phyloP scores from a whole-genome alignment of 768 basidiomycete species.

The Cystoderma amianthinum region DNA sequence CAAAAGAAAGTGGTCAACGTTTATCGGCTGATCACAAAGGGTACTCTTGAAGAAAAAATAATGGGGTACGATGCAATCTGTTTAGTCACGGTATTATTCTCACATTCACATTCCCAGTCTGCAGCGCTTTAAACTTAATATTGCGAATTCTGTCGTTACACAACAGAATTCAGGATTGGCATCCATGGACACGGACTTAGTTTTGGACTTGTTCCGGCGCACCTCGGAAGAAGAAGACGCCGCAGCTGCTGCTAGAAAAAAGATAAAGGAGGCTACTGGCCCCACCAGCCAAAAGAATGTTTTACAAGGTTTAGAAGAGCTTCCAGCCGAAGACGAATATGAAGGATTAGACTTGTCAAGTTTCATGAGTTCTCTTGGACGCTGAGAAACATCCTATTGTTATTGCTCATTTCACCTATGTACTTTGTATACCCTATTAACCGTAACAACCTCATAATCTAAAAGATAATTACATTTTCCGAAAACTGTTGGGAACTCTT shows the following conservation, averaged over 20 bases:
- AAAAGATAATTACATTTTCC: too few species aligned
- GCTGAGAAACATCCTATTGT: constrained; percentile 19
- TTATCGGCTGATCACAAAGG: constrained; percentile 94
- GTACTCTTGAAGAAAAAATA: constrained; percentile 97
- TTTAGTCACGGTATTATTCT: background rate
- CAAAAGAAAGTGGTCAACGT: constrained; percentile 99
- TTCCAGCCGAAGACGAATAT: constrained; percentile 92
- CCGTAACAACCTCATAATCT: too few species aligned
- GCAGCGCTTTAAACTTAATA: constrained; percentile 98
- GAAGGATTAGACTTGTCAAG: constrained; percentile 77
- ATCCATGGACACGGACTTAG: constrained; percentile 97
- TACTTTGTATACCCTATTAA: too few species aligned
- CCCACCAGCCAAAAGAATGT: constrained; percentile 75
- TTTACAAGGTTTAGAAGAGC: constrained; percentile 83
- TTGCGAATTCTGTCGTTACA: constrained; percentile 93
- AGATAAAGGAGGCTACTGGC: constrained; percentile 45
- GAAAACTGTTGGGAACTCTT: too few species aligned
- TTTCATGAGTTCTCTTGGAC: constrained; percentile 82
- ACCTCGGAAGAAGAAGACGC: constrained; percentile 75
- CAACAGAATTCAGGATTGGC: constrained; percentile 93
- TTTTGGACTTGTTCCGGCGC: constrained; percentile 86
- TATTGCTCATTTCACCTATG: too few species aligned
- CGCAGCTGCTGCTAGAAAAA: constrained; percentile 45
- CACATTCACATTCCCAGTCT: constrained; percentile 45
- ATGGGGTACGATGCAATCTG: constrained; percentile 73